Conservation (phyloP, 1,284 basidiomycete species). For the Vanrija sp. region DNA sequence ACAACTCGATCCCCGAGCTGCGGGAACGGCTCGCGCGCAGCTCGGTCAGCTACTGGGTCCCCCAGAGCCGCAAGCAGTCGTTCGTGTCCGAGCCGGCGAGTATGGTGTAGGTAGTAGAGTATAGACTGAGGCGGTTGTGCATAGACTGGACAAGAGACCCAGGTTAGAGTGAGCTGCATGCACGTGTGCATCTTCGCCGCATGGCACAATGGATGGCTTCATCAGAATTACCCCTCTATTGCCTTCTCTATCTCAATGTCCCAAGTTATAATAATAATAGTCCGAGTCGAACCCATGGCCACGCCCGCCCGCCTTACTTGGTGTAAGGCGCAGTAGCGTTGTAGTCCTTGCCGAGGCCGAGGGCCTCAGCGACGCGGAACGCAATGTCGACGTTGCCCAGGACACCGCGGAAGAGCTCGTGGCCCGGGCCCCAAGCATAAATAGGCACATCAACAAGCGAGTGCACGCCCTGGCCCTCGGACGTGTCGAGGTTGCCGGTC, state of each 20-base stretch:
- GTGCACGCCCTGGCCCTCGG: constrained; percentile 47
- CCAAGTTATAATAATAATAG: too few species aligned
- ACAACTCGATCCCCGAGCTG: constrained; percentile 3
- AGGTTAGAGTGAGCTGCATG: too few species aligned
- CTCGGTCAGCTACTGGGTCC: too few species aligned
- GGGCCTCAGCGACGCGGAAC: constrained; percentile 44
- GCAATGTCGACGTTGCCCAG: constrained; percentile 43
- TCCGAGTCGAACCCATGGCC: too few species aligned
- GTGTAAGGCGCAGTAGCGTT: constrained; percentile 36
- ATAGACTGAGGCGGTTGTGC: not conserved
- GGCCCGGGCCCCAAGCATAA: constrained; percentile 48
- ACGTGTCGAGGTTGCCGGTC: constrained; percentile 45
- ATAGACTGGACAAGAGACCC: too few species aligned
- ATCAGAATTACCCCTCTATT: too few species aligned
- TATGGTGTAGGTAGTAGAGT: not conserved
- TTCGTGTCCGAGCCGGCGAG: not conserved
- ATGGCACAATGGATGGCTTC: too few species aligned
- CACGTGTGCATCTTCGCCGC: too few species aligned
- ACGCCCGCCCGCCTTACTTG: constrained; percentile 12
- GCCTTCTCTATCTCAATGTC: too few species aligned
- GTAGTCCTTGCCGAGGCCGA: constrained; percentile 38
- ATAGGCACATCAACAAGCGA: constrained; percentile 47
- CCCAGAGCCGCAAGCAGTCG: too few species aligned
- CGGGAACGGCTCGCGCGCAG: constrained; percentile 3
- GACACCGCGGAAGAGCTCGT: constrained; percentile 47